Evolutionary conservation across 352 stramenopile genomes (phyloP).

Genomic region (Phytopythium aichiense): DNA sequence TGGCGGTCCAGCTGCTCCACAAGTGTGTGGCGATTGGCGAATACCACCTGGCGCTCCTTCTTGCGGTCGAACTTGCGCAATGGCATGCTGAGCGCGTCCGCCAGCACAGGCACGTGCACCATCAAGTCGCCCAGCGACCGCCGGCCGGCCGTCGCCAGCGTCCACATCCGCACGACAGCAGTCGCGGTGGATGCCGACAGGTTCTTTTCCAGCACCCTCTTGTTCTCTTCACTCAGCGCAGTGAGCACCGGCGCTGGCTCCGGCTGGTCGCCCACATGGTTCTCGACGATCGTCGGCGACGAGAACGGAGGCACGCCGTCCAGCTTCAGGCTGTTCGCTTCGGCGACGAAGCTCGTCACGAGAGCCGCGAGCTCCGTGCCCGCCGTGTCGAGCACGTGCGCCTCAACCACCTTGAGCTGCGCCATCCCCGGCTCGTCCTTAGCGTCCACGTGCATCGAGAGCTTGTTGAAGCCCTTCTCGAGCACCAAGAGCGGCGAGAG

Average conservation of each 20-base stretch:
- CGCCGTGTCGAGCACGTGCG: constrained; percentile 42
- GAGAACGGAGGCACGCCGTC: constrained; percentile 41
- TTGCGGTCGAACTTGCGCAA: constrained; percentile 79
- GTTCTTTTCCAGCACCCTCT: constrained; percentile 55
- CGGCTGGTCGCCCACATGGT: constrained; percentile 3
- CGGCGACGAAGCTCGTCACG: constrained; percentile 62
- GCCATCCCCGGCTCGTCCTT: constrained; percentile 34
- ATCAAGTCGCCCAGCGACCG: constrained; percentile 62
- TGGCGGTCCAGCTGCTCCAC: constrained; percentile 35
- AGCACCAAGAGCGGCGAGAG: constrained; percentile 40
- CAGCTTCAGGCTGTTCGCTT: constrained; percentile 56
- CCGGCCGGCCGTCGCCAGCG: constrained; percentile 51
- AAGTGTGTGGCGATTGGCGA: constrained; percentile 48
- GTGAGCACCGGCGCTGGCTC: constrained; percentile 14
- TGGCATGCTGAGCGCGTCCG: constrained; percentile 65
- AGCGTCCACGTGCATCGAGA: constrained; percentile 51
- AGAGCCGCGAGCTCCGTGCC: constrained; percentile 50
- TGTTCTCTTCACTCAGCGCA: constrained; percentile 56
- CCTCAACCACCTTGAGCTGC: constrained; percentile 50
- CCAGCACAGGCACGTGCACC: constrained; percentile 47
- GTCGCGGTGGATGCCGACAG: constrained; percentile 44
- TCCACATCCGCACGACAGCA: constrained; percentile 63
- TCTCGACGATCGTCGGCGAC: constrained; percentile 1
- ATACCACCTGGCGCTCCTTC: constrained; percentile 73
- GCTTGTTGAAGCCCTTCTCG: constrained; percentile 72